phyloP scores from a whole-genome alignment of 2,329 filamentous ascomycete genomes.

The Hymenotorrendiella dingleyae region DNA sequence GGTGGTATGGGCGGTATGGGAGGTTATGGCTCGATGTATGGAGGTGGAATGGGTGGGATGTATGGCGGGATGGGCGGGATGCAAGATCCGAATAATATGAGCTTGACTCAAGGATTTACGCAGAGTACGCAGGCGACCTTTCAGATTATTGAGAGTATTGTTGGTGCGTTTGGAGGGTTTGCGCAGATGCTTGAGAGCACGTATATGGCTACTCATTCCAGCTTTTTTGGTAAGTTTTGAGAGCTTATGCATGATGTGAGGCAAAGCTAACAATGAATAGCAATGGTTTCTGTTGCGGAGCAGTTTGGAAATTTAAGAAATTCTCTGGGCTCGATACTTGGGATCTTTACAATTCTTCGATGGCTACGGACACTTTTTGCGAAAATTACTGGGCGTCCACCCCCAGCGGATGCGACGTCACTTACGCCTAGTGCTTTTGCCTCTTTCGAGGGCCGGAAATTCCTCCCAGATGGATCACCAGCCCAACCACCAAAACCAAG shows the following conservation, averaged over 20 bases:
- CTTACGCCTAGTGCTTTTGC: constrained; percentile 90
- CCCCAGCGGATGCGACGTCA: constrained; percentile 77
- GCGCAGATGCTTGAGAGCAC: constrained; percentile 99
- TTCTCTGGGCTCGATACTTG: constrained; percentile 86
- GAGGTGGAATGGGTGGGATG: constrained; percentile 41
- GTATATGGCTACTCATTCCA: constrained; percentile 98
- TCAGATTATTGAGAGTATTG: constrained; percentile 95
- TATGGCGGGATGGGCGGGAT: constrained; percentile 43
- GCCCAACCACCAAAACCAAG: constrained; percentile 65
- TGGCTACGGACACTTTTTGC: constrained; percentile 91
- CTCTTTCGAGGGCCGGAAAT: constrained; percentile 68
- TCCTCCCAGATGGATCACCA: constrained; percentile 55
- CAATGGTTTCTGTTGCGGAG: constrained; percentile 97
- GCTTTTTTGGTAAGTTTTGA: constrained; percentile 82
- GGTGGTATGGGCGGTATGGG: constrained; percentile 34
- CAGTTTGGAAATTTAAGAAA: constrained; percentile 92
- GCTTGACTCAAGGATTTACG: constrained; percentile 89
- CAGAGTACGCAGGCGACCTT: constrained; percentile 96
- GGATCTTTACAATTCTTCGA: constrained; percentile 91
- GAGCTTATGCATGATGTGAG: not conserved
- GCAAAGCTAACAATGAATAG: constrained; percentile 40
- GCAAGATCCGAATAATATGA: constrained; percentile 79
- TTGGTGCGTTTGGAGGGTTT: constrained; percentile 93
- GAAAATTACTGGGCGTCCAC: constrained; percentile 86
- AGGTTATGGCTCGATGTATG: constrained; percentile 34